These are phyloP conservation scores for Trichopus zeylanicus DNA, from an alignment of 116 monocot genomes.

Conservation along the genomic window DNA sequence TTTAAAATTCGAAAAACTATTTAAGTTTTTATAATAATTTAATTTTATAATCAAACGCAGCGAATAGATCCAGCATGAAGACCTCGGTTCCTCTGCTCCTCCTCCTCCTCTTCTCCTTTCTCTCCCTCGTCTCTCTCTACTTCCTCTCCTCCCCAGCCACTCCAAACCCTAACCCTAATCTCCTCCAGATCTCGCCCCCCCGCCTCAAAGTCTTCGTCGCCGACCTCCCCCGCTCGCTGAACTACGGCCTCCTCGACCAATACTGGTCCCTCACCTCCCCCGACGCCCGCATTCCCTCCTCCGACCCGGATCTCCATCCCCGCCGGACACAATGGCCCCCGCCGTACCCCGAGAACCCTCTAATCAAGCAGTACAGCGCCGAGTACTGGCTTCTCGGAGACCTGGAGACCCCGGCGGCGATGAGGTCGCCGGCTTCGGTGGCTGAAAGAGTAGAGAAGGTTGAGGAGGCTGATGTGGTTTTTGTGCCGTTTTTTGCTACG, in stretches of 20 bases:
- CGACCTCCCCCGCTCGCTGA: conserved; percentile 56
- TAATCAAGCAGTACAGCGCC: conserved; percentile 85
- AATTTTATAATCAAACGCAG: neutral
- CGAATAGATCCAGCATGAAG: neutral
- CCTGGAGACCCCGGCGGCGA: conserved; percentile 36
- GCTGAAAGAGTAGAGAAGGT: conserved; percentile 36
- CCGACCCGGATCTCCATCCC: conserved; percentile 44
- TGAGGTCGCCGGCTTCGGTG: conserved; percentile 17
- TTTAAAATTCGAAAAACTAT: too few species aligned
- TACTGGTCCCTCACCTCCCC: conserved; percentile 70
- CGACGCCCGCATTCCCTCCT: conserved; percentile 52
- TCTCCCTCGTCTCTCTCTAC: conserved; percentile 14
- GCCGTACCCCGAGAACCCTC: conserved; percentile 63
- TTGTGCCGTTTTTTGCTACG: conserved; percentile 92
- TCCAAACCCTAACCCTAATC: conserved; percentile 3
- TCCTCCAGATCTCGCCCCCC: neutral
- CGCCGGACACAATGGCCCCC: neutral
- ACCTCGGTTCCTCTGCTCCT: neutral
- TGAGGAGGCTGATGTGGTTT: conserved; percentile 61
- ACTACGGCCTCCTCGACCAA: conserved; percentile 72
- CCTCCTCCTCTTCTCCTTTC: conserved; percentile 10
- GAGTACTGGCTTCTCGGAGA: conserved; percentile 86
- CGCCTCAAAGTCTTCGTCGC: conserved; percentile 55
- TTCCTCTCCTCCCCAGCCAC: conserved; percentile 7
- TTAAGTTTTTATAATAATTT: too few species aligned